Percentiles rank a stretch among this genome's conserved stretches.
Evolutionary conservation across 352 stramenopile species (phyloP).

Genomic region (Phytophthora pinifolia): DNA sequence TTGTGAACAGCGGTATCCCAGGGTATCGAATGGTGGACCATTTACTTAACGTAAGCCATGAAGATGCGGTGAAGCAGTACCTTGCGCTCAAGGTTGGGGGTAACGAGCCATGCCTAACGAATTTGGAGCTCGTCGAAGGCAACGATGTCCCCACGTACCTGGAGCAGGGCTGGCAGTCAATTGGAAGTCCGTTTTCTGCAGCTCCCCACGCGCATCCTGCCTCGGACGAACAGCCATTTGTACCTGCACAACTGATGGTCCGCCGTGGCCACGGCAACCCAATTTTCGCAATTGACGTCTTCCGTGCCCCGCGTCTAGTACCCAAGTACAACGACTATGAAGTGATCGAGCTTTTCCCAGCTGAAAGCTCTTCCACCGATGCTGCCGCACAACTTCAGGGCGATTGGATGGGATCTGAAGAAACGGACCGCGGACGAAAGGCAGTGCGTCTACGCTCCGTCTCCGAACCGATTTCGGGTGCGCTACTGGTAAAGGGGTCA

Average conservation of each 20-base stretch:
- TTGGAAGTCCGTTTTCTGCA: slow-evolving; percentile 61
- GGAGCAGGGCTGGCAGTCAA: slow-evolving; percentile 66
- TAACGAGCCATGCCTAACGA: slow-evolving; percentile 79
- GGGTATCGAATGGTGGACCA: slow-evolving; percentile 86
- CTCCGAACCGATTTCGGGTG: slow-evolving; percentile 49
- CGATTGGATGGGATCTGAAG: slow-evolving; percentile 79
- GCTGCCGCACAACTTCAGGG: slow-evolving; percentile 40
- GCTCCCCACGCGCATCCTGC: slow-evolving; percentile 9
- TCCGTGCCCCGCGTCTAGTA: slow-evolving; percentile 78
- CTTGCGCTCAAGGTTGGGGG: slow-evolving; percentile 81
- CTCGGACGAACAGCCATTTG: slow-evolving; percentile 8
- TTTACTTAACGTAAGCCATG: slow-evolving; percentile 66
- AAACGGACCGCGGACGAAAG: slow-evolving; percentile 63
- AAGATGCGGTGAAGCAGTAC: slow-evolving; percentile 77
- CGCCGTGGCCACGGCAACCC: slow-evolving; percentile 82
- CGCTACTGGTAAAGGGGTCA: slow-evolving; percentile 58
- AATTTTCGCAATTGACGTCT: slow-evolving; percentile 88
- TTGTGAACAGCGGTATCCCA: slow-evolving; percentile 81
- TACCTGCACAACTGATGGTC: slow-evolving; percentile 62
- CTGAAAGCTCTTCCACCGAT: slow-evolving; percentile 17
- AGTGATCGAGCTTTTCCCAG: slow-evolving; percentile 70
- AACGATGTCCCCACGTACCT: slow-evolving; percentile 44
- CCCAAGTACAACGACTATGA: slow-evolving; percentile 90
- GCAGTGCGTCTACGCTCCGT: slow-evolving; percentile 66
- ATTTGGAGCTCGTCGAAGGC: slow-evolving; percentile 63